Conservation (phyloP, 345 rosid genomes). For the Boechera stricta region DNA sequence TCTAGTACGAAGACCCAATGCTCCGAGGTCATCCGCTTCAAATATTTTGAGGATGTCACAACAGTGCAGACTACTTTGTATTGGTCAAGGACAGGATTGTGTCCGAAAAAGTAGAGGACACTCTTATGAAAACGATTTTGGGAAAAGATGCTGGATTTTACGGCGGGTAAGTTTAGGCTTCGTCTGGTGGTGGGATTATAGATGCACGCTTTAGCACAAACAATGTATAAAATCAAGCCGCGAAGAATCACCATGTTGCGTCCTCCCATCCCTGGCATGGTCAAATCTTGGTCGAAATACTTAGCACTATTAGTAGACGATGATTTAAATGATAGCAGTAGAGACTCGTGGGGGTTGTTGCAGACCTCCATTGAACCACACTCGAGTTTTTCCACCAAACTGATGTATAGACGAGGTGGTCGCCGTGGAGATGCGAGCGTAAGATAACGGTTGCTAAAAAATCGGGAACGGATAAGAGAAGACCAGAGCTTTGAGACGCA, state of each 20-base stretch:
- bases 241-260: neutral
- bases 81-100: constrained; percentile 30
- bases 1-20: constrained; percentile 22
- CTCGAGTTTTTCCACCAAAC: neutral
- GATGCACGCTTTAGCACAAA: constrained; percentile 4
- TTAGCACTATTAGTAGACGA: neutral
- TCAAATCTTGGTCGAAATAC: neutral
- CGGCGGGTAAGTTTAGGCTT: neutral
- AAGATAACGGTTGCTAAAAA: neutral
- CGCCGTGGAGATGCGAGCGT: neutral
- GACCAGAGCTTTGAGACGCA: neutral
- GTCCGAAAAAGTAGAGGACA: constrained; percentile 1
- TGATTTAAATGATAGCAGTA: neutral
- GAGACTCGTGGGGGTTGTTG: neutral
- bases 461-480: neutral
- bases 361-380: neutral
- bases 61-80: neutral
- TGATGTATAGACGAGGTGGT: neutral
- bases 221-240: constrained; percentile 11
- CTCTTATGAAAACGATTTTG: fast-evolving
- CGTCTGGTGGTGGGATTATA: constrained; percentile 28
- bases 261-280: constrained; percentile 25
- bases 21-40: neutral
- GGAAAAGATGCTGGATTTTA: neutral
- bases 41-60: fast-evolving